Base-by-base conservation (phyloP, 129 eudicot species). In the Ambrosia trifida region DNA sequence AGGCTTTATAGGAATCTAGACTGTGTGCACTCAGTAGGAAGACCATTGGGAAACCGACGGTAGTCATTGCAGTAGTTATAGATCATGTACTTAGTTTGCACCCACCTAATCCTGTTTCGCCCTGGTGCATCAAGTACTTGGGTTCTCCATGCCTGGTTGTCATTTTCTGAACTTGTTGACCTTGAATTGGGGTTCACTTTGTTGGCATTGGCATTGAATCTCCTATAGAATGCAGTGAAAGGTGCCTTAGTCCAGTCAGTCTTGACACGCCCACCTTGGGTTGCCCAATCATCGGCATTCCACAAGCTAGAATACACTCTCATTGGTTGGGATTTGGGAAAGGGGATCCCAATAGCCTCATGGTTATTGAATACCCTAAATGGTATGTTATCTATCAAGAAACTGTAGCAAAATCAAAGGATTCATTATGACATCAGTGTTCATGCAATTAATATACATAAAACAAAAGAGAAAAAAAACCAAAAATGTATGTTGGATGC, bases 241-340 rank as follows among this genome's bases (percentile, higher is more conserved):
- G 81, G 81, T 12, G 57, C 81, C 14, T 69, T 76, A 0, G 75
- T 69, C 81, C 81, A 69, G 5, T 76, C 81, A 2, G 69, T 61
- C 75, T 76, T 76, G 5, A 76, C 81, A 19, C 74, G 69, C 24
- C 80, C 80, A 43, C 80, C 80, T 44, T 68, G 67, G 53, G 80
- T 76, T 31, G 74, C 80, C 80, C 80, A 76, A 52, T 76, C 74
- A 68, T 76, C 80, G 0, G 80, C 80, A 4, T 76, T 76, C 80
- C 80, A 76, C n/a, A 76, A 68, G 63, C 80, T 76, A 52, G 70
- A 44, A 38, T 76, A 76, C 31, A 76, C 80, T 52, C 69, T 68
- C 80, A 76, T 76, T 2, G 72, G 79, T 54, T 74, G 79, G 56
- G 41, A 65, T 11, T 28, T 74, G 41, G 79, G 80, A 76, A 67